phyloP scores from a whole-genome alignment of 495 filamentous ascomycete species.

The Talaromyces ruber region DNA sequence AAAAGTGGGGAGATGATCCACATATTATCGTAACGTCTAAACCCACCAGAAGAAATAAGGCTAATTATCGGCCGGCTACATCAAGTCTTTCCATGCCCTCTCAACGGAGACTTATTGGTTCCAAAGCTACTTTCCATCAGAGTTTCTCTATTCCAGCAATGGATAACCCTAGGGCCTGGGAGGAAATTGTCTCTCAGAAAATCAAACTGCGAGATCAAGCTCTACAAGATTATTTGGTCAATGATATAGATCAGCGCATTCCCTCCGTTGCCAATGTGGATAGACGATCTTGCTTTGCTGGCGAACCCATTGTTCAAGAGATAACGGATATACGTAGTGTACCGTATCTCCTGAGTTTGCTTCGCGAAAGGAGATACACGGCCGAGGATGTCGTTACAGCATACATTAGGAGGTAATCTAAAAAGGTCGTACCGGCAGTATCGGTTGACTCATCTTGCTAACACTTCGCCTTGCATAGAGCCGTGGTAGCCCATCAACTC shows the following conservation, averaged over 20 bases:
- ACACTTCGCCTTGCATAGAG: constrained; percentile 18
- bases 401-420: constrained; percentile 42
- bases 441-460: background rate
- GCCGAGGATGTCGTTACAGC: constrained; percentile 32
- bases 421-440: background rate
- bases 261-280: constrained; percentile 16
- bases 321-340: constrained; percentile 37
- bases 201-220: constrained; percentile 17
- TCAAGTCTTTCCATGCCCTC: background rate
- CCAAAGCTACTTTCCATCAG: background rate
- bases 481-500: constrained; percentile 49
- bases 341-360: constrained; percentile 17
- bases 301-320: constrained; percentile 15
- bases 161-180: constrained; percentile 19
- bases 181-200: constrained; percentile 24
- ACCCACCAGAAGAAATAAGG: background rate
- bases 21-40: background rate
- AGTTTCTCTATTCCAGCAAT: constrained; percentile 3
- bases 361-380: constrained; percentile 29
- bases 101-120: background rate
- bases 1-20: background rate
- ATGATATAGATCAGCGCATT: constrained; percentile 17
- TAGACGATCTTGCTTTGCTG: constrained; percentile 14
- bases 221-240: constrained; percentile 20
- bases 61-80: background rate